phyloP scores from a whole-genome alignment of 805 yeast genomes.

The Metschnikowia anglica region DNA sequence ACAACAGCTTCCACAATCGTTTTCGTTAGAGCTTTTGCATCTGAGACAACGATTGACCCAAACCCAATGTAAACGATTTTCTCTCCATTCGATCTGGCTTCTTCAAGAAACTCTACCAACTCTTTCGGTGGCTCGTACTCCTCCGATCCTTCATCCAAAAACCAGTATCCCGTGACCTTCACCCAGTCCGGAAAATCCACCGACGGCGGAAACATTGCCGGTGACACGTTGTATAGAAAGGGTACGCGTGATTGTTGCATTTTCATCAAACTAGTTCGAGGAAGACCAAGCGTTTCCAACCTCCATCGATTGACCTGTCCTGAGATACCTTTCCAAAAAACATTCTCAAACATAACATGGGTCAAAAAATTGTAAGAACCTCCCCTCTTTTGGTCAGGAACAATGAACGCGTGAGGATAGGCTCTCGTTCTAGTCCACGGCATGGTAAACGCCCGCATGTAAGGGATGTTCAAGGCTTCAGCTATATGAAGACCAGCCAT shows the following conservation, averaged over 20 bases:
- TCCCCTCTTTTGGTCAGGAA: conserved; percentile 89
- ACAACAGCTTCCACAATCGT: conserved; percentile 78
- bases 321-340: conserved; percentile 90
- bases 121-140: conserved; percentile 60
- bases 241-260: conserved; percentile 82
- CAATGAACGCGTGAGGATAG: conserved; percentile 94
- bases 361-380: conserved; percentile 92
- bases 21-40: conserved; percentile 73
- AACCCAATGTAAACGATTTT: conserved; percentile 90
- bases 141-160: conserved; percentile 62
- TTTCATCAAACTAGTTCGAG: conserved; percentile 64
- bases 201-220: conserved; percentile 85
- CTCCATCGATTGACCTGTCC: conserved; percentile 90
- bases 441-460: conserved; percentile 95
- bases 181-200: conserved; percentile 95
- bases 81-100: conserved; percentile 59
- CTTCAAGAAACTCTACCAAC: conserved; percentile 55
- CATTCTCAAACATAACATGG: conserved; percentile 88
- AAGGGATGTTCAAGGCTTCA: conserved; percentile 85
- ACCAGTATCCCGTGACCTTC: conserved; percentile 96
- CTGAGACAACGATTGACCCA: conserved; percentile 89
- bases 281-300: conserved; percentile 58
- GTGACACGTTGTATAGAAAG: conserved; percentile 85
- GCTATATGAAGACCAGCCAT: conserved; percentile 96
- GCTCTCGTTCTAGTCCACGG: conserved; percentile 97